A percentile compares a stretch with the other conserved stretches of the same genome.
phyloP scores from a whole-genome alignment of 164 flowering plant species.

The Buxus sempervirens region DNA sequence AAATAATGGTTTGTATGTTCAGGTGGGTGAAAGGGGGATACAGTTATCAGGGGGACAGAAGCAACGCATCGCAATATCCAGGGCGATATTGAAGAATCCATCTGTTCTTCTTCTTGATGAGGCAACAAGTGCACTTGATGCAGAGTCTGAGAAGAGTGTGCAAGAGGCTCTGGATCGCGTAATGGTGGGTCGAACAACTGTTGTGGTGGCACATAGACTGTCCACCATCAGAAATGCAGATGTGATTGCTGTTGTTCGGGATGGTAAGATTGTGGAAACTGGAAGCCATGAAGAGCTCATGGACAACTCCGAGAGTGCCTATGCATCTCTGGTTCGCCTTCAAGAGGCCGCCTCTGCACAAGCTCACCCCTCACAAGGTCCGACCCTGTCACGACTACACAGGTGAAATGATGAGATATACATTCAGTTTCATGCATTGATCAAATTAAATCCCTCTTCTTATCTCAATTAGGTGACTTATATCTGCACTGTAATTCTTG shows the following conservation, averaged over 20 bases:
- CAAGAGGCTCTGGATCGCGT: conserved; percentile 96
- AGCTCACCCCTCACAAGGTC: conserved; percentile 35
- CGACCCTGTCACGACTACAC: conserved; percentile 41
- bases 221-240: conserved; percentile 93
- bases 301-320: conserved; percentile 57
- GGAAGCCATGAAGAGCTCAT: conserved; percentile 92
- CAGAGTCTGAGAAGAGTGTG: conserved; percentile 95
- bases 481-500: not conserved
- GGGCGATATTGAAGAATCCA: conserved; percentile 93
- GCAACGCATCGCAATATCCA: conserved; percentile 88
- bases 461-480: too few relatives aligned
- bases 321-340: conserved; percentile 72
- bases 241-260: conserved; percentile 77
- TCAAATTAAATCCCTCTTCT: not conserved
- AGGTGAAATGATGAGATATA: conserved; percentile 47
- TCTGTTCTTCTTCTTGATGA: conserved; percentile 84
- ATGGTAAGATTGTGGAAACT: conserved; percentile 75
- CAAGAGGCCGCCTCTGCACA: conserved; percentile 62
- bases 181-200: conserved; percentile 92
- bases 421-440: too few relatives aligned
- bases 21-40: conserved; percentile 97
- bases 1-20: not conserved
- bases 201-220: conserved; percentile 92
- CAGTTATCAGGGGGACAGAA: conserved; percentile 97
- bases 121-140: conserved; percentile 95